Percentiles rank a stretch among this genome's conserved stretches.
These are phyloP conservation scores for Kodamaea lidongshanica DNA, from an alignment of 805 yeast genomes.

Conservation along the genomic window DNA sequence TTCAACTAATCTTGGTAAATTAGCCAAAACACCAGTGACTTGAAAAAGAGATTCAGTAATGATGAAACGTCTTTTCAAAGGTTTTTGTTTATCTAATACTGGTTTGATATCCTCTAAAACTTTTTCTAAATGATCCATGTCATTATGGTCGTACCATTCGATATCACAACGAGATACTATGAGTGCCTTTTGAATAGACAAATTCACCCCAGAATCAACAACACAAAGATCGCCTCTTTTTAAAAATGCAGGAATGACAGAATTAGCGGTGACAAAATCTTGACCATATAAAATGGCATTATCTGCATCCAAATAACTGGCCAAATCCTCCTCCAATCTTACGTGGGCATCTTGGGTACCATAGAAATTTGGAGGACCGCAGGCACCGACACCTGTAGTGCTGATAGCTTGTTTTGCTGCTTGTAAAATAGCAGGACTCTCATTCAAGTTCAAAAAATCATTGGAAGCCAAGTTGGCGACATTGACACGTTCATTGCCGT, in stretches of 20 bases:
- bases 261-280: constrained; percentile 78
- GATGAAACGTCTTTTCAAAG: constrained; percentile 83
- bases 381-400: constrained; percentile 89
- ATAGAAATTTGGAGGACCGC: constrained; percentile 97
- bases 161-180: constrained; percentile 81
- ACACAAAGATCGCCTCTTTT: constrained; percentile 92
- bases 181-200: constrained; percentile 83
- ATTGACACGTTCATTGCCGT: constrained; percentile 11
- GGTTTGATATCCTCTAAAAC: constrained; percentile 57
- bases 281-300: constrained; percentile 85
- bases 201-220: constrained; percentile 71
- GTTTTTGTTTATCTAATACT: constrained; percentile 56
- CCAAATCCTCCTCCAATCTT: constrained; percentile 66
- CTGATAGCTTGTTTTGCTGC: constrained; percentile 55
- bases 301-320: constrained; percentile 71
- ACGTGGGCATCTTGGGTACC: constrained; percentile 93
- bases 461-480: constrained; percentile 64
- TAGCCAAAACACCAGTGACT: constrained; percentile 73
- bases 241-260: constrained; percentile 87
- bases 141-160: constrained; percentile 82
- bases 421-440: constrained; percentile 38
- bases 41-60: constrained; percentile 87
- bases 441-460: constrained; percentile 65
- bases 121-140: constrained; percentile 72
- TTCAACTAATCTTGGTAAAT: constrained; percentile 59